Evolutionary conservation across 805 yeast genomes (phyloP).

Genomic region (Cyberlindnera sargentensis): DNA sequence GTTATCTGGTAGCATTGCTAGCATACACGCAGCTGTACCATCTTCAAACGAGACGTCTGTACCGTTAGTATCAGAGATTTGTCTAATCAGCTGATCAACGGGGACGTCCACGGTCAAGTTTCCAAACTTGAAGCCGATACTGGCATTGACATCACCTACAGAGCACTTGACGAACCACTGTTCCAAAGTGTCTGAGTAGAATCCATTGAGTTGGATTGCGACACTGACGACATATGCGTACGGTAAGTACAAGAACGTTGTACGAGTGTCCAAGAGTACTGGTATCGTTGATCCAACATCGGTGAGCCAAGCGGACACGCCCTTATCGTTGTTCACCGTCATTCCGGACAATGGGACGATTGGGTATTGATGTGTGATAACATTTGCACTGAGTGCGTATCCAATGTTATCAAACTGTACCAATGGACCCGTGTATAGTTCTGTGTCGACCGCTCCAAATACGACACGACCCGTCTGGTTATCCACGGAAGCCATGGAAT

Average conservation of each 20-base stretch:
- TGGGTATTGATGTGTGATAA: slow-evolving; percentile 31
- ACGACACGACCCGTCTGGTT: slow-evolving; percentile 31
- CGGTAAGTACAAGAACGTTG: slow-evolving; percentile 45
- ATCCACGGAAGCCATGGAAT: slow-evolving; percentile 32
- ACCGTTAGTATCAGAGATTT: slow-evolving; percentile 29
- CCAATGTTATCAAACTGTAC: slow-evolving; percentile 46
- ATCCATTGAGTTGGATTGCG: slow-evolving; percentile 66
- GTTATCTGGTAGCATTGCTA: slow-evolving; percentile 43
- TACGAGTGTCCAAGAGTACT: slow-evolving; percentile 52
- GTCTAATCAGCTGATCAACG: slow-evolving; percentile 37
- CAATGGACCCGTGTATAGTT: slow-evolving; percentile 39
- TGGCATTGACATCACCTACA: slow-evolving; percentile 40
- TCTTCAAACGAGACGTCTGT: slow-evolving; percentile 38
- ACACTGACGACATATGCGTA: slow-evolving; percentile 47
- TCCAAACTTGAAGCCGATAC: slow-evolving; percentile 46
- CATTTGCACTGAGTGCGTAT: slow-evolving; percentile 17
- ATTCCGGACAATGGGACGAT: slow-evolving; percentile 41
- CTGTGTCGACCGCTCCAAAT: slow-evolving; percentile 52
- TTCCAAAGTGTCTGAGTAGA: slow-evolving; percentile 36
- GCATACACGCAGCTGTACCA: slow-evolving; percentile 51
- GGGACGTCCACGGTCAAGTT: slow-evolving; percentile 44
- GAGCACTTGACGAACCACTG: slow-evolving; percentile 63
- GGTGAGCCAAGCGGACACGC: slow-evolving; percentile 13
- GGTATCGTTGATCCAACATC: slow-evolving; percentile 26
- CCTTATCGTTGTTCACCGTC: slow-evolving; percentile 36